Evolutionary conservation across 2,329 filamentous ascomycete species (phyloP), one percentile per base, ranked within the genome.

Genomic region (Fusarium dimerum): DNA sequence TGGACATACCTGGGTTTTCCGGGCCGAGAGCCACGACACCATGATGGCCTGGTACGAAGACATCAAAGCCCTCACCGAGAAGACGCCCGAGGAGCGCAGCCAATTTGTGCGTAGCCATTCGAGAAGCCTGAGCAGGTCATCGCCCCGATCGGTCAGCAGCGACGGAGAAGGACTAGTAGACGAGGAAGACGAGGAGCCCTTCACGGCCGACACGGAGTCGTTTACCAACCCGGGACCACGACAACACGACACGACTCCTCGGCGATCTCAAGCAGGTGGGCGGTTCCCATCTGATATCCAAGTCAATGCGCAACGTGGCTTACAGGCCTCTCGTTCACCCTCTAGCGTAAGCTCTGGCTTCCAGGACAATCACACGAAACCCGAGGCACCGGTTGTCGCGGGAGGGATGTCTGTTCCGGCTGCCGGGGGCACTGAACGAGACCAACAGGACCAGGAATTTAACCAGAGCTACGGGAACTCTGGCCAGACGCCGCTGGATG

Each of bases 11-110:
- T 89, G 86, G 86, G 84, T 88, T 18, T 88, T 89, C 73, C 82
- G 86, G 43, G 85, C 84, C 47, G 85, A 88, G 64, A 86, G 82
- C 61, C 79, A 96, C 71, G 93, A 97, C 63, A 97, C 92, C 13
- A 97, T 97, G 93, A 86, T 96, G 78, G 91, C 92, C 43, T 99
- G 94, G 84, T 97, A 92, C 70, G 88, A 94, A 48, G 93, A 96
- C 66, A 93, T 99, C 70, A 92, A 93, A 71, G 85, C 83, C 40
- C 78, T 99, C 56, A 97, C 90, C 6, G 92, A 96, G 50, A 92
- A 89, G 73, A 89, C 88, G 20, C 89, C 91, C 29, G 90, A 95
- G 70, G 92, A 96, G 67, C 88, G 92, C 40, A 90, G 85, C 70
- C 90, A 89, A 29, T 97, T 94, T 68, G 90, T 97, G 40, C 86